Evolutionary conservation across 2,329 filamentous ascomycete genomes (phyloP).

Genomic region (Teratosphaeria epicoccoides): DNA sequence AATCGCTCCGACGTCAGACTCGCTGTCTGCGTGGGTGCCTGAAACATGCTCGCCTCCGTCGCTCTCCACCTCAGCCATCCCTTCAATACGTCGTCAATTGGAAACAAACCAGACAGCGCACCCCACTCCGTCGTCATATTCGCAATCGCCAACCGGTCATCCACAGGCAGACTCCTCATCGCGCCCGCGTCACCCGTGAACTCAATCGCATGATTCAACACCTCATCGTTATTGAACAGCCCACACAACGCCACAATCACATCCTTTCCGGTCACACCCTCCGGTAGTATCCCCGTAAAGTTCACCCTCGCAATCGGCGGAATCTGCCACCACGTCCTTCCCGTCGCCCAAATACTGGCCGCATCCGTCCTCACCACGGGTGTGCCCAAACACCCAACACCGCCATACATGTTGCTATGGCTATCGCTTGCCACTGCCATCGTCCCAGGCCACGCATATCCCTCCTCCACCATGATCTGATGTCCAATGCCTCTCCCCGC

Average conservation of each 20-base stretch:
- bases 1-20: slow-evolving; percentile 49
- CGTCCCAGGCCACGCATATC: slow-evolving; percentile 75
- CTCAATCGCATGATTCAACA: slow-evolving; percentile 83
- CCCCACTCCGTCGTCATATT: slow-evolving; percentile 84
- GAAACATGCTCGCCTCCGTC: slow-evolving; percentile 55
- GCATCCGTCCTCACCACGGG: slow-evolving; percentile 81
- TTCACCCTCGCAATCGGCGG: slow-evolving; percentile 75
- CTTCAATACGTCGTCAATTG: slow-evolving; percentile 62
- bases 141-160: slow-evolving; percentile 61
- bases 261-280: slow-evolving; percentile 83
- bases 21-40: slow-evolving; percentile 36
- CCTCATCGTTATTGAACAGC: slow-evolving; percentile 75
- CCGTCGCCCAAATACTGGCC: slow-evolving; percentile 74
- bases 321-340: slow-evolving; percentile 77
- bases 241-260: slow-evolving; percentile 84
- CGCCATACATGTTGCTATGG: slow-evolving; percentile 78
- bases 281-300: slow-evolving; percentile 62
- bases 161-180: slow-evolving; percentile 58
- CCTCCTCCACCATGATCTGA: slow-evolving; percentile 83
- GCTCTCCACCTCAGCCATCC: slow-evolving; percentile 70
- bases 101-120: slow-evolving; percentile 64
- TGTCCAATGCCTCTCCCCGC: slow-evolving; percentile 77
- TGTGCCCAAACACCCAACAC: slow-evolving; percentile 64
- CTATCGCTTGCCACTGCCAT: slow-evolving; percentile 67
- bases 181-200: slow-evolving; percentile 75